phyloP scores from a whole-genome alignment of 139 green algal genomes.

The Closterium sp. region DNA sequence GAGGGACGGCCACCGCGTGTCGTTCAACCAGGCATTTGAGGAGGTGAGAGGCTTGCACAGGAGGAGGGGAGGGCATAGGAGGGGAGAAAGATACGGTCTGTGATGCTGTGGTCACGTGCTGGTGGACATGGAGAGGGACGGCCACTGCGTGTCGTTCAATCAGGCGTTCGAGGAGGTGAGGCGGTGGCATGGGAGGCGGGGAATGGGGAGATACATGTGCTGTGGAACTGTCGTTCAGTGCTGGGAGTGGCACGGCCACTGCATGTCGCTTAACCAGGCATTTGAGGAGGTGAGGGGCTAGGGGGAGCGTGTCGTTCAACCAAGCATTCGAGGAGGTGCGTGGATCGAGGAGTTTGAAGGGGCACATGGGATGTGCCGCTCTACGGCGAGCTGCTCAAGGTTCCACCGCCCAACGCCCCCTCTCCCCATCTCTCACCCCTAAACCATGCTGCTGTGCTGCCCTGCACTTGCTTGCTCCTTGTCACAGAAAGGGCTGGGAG shows the following conservation, averaged over 20 bases:
- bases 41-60: conserved; percentile 39
- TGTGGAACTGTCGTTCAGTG: conserved; percentile 31
- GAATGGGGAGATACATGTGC: neutral
- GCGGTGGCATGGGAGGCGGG: neutral
- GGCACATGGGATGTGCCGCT: too few relatives aligned
- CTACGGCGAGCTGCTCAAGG: too few relatives aligned
- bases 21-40: conserved; percentile 94
- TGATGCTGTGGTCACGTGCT: too few relatives aligned
- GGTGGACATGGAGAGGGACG: too few relatives aligned
- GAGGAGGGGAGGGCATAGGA: too few relatives aligned
- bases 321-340: conserved; percentile 84
- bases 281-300: conserved; percentile 74
- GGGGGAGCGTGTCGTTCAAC: conserved; percentile 88
- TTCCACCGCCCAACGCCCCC: too few relatives aligned
- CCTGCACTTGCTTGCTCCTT: too few relatives aligned
- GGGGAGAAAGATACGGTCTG: too few relatives aligned
- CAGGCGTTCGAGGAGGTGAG: conserved; percentile 79
- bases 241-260: conserved; percentile 84
- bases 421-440: too few relatives aligned
- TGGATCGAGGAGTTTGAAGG: too few relatives aligned
- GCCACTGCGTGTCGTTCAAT: conserved; percentile 92
- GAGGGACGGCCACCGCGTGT: conserved; percentile 79
- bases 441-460: too few relatives aligned
- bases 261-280: conserved; percentile 90
- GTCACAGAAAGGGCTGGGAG: conserved; percentile 47